Percentiles rank a stretch among this genome's conserved stretches.
Evolutionary conservation across 2,329 filamentous ascomycete genomes (phyloP).

Genomic region (Sporothrix phasma): DNA sequence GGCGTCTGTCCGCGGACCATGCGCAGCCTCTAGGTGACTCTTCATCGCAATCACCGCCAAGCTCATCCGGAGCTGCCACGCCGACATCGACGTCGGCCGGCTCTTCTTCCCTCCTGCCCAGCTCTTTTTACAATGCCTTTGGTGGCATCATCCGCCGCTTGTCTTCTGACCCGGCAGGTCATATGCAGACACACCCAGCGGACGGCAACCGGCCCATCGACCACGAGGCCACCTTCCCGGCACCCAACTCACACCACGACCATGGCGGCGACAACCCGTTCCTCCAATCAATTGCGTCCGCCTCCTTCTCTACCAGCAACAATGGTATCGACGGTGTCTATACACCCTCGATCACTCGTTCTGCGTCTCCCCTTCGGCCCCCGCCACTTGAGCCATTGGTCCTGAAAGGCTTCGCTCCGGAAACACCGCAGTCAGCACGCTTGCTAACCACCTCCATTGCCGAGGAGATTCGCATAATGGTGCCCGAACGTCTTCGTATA

Average conservation of each 20-base stretch:
- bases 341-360: slow-evolving; percentile 42
- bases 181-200: slow-evolving; percentile 17
- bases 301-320: neutral
- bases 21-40: neutral
- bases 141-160: slow-evolving; percentile 61
- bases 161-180: slow-evolving; percentile 36
- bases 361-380: slow-evolving; percentile 70
- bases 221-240: slow-evolving; percentile 7
- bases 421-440: slow-evolving; percentile 49
- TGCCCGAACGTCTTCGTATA: slow-evolving; percentile 79
- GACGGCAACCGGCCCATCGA: slow-evolving; percentile 1
- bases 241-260: neutral
- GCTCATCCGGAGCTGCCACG: slow-evolving; percentile 15
- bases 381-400: slow-evolving; percentile 76
- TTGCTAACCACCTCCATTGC: slow-evolving; percentile 66
- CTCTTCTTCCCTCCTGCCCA: slow-evolving; percentile 25
- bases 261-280: neutral
- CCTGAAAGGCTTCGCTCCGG: slow-evolving; percentile 54
- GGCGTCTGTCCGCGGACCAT: slow-evolving; percentile 4
- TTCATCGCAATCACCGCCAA: slow-evolving; percentile 8
- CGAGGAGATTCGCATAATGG: slow-evolving; percentile 83
- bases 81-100: slow-evolving; percentile 22
- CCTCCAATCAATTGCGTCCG: neutral
- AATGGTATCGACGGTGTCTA: slow-evolving; percentile 23
- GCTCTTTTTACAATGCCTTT: slow-evolving; percentile 34